Evolutionary conservation across 805 yeast genomes (phyloP), one percentile per base, ranked within the genome.

Genomic region (Monosporozyma aquatica): DNA sequence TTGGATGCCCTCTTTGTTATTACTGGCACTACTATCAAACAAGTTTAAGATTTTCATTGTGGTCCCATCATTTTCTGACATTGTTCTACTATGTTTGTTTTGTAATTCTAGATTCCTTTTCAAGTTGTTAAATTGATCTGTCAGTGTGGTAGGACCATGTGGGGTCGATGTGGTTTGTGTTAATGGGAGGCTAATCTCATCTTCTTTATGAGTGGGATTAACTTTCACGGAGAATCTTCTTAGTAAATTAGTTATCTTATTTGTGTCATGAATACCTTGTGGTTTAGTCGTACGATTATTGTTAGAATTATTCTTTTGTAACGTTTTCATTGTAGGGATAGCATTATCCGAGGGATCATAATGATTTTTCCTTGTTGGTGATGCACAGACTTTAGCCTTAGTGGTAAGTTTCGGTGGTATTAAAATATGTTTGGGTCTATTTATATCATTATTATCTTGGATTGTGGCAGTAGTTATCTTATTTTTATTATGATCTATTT

Each of bases 351-450:
- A 40, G 4, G 44, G 45, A 27, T 46, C 40, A 23, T 21, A 46
- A 37, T 46, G 49, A 14, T 51, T 50, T 27, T 58, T 59, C 41
- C 62, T 53, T 7, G 51, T 75, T 54, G 68, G 72, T 58, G 62
- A 75, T 54, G 53, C 74, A 65, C 65, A 72, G 43, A 32, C 23
- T 32, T 18, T 32, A 1, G 35, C 22, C 11, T 32, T 32, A 6
- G 35, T 10, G 4, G 35, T 32, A 10, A 40, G 20, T 25, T 40
- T 40, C 3, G 43, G 43, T n/a, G 37, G 34, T 4, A 40, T 21
- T n/a, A 40, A 18, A 14, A 18, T 26, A 24, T 34, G 35, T 32
- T 23, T 32, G 17, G 35, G 35, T 9, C 23, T 21, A 10, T 32
- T 24, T n/a, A 10, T 14, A 21, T 6, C 25, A 17, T 37, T 29